Evolutionary conservation across 2,329 filamentous ascomycete genomes (phyloP).

Genomic region (Diplocarpon rosae): DNA sequence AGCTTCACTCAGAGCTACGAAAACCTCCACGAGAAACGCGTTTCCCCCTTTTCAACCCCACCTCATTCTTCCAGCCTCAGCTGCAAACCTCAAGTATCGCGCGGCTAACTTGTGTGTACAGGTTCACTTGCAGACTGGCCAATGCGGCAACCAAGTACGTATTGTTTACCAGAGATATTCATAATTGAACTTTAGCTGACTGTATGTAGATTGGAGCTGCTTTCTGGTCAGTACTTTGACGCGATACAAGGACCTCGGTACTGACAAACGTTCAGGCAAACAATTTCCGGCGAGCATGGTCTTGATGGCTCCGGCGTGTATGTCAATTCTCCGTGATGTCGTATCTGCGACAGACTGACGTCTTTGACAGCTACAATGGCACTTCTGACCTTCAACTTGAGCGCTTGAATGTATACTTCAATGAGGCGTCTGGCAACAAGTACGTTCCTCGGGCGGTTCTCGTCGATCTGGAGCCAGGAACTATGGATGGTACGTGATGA

Average conservation of each 20-base stretch:
- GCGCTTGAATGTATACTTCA: conserved; percentile 99
- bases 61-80: conserved; percentile 23
- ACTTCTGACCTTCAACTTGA: conserved; percentile 98
- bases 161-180: conserved; percentile 41
- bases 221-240: conserved; percentile 64
- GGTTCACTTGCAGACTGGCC: conserved; percentile 99
- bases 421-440: conserved; percentile 95
- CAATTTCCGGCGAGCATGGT: conserved; percentile 83
- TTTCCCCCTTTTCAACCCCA: conserved; percentile 29
- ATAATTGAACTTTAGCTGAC: neutral
- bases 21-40: conserved; percentile 27
- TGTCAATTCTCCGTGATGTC: conserved; percentile 31
- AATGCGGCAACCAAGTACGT: conserved; percentile 99
- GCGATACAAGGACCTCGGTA: conserved; percentile 25
- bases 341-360: conserved; percentile 23
- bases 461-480: conserved; percentile 98
- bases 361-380: conserved; percentile 72
- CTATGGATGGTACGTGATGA: conserved; percentile 64
- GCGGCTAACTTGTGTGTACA: conserved; percentile 49
- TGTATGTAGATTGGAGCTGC: conserved; percentile 59
- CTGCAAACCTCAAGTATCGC: conserved; percentile 29
- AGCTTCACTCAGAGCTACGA: conserved; percentile 4
- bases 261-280: conserved; percentile 51
- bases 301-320: conserved; percentile 96
- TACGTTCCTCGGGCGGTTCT: conserved; percentile 98